These are phyloP conservation scores for Arthrobotrys megalospora DNA, from an alignment of 2,329 filamentous ascomycete species.

Conservation along the genomic window DNA sequence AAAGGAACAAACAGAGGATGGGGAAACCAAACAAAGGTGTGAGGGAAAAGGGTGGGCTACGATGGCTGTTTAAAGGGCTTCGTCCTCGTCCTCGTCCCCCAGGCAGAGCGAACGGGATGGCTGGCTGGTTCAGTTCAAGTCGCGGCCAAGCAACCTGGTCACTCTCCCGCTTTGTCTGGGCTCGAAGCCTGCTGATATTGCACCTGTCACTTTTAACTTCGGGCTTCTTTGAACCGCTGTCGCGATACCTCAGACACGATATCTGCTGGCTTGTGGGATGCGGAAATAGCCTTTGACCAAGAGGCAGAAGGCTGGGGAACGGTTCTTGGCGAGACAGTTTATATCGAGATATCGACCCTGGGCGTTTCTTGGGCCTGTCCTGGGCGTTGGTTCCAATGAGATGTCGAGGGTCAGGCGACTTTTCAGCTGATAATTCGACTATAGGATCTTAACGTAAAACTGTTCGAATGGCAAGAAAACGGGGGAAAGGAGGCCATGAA, in stretches of 20 bases:
- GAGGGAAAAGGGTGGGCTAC: conserved; percentile 4
- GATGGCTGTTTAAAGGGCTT: conserved; percentile 32
- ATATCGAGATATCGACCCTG: conserved; percentile 32
- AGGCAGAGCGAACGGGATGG: conserved; percentile 28
- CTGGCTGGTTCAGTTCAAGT: conserved; percentile 18
- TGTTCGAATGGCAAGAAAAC: conserved; percentile 57
- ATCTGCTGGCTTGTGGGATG: neutral
- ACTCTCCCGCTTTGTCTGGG: conserved; percentile 32
- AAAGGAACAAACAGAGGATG: neutral
- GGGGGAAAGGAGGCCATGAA: conserved; percentile 31
- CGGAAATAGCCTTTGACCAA: conserved; percentile 35
- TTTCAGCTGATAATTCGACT: conserved; percentile 29
- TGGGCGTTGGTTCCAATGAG: conserved; percentile 44
- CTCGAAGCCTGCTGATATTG: conserved; percentile 36
- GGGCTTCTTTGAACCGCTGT: neutral
- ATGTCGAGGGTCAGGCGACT: conserved; percentile 46
- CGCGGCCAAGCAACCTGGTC: conserved; percentile 32
- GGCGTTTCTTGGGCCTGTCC: conserved; percentile 52
- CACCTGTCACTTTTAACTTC: conserved; percentile 4
- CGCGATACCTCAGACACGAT: conserved; percentile 26
- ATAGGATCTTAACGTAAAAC: conserved; percentile 22
- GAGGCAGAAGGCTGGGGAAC: conserved; percentile 32
- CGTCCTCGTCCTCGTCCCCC: neutral
- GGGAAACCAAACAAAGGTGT: neutral
- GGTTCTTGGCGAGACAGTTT: conserved; percentile 36